phyloP scores from a whole-genome alignment of 495 filamentous ascomycete genomes.

The Penicillium salamii region DNA sequence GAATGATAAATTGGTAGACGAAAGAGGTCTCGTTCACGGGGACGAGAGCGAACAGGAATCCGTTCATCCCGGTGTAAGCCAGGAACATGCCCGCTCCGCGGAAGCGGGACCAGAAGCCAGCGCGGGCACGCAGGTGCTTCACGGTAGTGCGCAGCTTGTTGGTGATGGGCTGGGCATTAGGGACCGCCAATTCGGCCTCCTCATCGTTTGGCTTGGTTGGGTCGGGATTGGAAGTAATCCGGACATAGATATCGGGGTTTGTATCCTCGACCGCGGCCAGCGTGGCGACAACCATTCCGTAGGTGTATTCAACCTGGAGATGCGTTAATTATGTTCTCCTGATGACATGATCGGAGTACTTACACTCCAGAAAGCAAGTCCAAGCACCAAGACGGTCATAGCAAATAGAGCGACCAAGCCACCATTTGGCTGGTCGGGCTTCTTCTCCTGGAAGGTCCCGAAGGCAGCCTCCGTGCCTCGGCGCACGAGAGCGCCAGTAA shows the following conservation, averaged over 20 bases:
- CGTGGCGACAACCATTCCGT: conserved; percentile 55
- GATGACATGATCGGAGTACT: too few relatives aligned
- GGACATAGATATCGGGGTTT: conserved; percentile 54
- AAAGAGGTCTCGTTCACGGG: conserved; percentile 28
- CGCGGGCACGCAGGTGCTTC: conserved; percentile 53
- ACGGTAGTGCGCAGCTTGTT: conserved; percentile 54
- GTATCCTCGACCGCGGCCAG: conserved; percentile 62
- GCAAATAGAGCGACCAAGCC: conserved; percentile 1
- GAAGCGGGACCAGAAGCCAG: conserved; percentile 56
- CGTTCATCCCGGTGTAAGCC: conserved; percentile 26
- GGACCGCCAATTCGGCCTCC: conserved; percentile 26
- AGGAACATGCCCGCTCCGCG: conserved; percentile 50
- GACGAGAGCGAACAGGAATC: conserved; percentile 22
- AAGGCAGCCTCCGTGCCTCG: conserved; percentile 13
- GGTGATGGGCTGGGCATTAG: conserved; percentile 51
- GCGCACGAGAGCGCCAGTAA: conserved; percentile 6
- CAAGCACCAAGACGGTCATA: background rate
- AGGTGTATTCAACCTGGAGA: conserved; percentile 55
- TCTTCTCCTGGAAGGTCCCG: background rate
- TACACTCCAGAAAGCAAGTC: conserved; percentile 5
- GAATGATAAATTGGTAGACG: conserved; percentile 33
- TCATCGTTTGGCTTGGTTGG: conserved; percentile 33
- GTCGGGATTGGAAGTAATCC: conserved; percentile 34
- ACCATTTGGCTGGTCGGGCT: conserved; percentile 1
- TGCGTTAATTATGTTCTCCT: too few relatives aligned